Evolutionary conservation across 73 alveolate species (phyloP), one percentile per base, ranked within the genome.

Genomic region (Uronychia setigera): DNA sequence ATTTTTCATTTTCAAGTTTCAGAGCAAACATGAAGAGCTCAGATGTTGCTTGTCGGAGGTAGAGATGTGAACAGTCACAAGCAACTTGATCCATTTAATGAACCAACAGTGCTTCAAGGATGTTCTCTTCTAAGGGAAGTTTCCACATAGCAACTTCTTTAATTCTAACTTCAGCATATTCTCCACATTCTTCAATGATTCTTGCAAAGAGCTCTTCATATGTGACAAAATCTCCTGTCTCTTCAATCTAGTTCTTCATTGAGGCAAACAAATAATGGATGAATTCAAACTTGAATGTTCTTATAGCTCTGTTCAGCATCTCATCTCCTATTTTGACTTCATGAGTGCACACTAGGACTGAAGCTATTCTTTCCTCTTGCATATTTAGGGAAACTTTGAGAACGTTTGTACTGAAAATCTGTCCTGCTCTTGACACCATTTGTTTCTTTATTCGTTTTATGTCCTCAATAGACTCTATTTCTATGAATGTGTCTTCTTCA

Each of bases 291-390:
- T 82, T 33, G 14, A 74, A 80, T 0, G 92, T 85, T 19, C 74
- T 46, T 25, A 90, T 78, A 0, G 95, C 95, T 33, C 92, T 84
- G 29, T 58, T 58, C 5, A 90, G 33, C 92, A 85, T 85, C 31
- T 78, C 90, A 33, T 85, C 91, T 34, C 85, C 95, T 26, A 90
- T 59, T 46, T 32, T 74, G 13, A 74, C 74, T 0, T 59, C 29
- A 82, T 90, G 83, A 29, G 58, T 31, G 59, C 80, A 83, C n/a
- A 76, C 81, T 27, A 90, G 35, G 0, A 85, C 77, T 14, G 90
- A 26, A 1, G 92, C 90, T 29, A 90, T 90, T 60, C 78, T 79
- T 31, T 90, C 95, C 58, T 90, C 92, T 58, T 80, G 79, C 80
- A 78, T 74, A n/a, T 84, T 90, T 31, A 90, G 75, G 33, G 92